Conservation (phyloP, 345 rosid genomes). For the Limnanthes douglasii region DNA sequence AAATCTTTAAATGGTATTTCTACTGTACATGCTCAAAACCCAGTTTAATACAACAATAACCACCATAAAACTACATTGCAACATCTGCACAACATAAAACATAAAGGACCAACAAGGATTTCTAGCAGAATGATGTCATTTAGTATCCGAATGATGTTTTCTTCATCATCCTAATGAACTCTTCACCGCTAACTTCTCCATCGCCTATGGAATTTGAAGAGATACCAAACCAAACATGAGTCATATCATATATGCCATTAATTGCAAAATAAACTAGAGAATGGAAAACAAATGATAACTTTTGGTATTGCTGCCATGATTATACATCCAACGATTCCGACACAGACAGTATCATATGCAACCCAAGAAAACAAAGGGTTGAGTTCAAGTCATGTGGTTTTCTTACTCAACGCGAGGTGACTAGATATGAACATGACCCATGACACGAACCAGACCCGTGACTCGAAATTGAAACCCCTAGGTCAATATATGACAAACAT, state of each 20-base stretch:
- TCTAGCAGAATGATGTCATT: slow-evolving; percentile 1
- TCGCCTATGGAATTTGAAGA: slow-evolving; percentile 30
- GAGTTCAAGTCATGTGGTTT: too few species aligned
- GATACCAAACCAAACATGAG: background rate
- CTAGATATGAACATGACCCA: too few species aligned
- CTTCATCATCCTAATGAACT: slow-evolving; percentile 71
- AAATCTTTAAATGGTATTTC: too few species aligned
- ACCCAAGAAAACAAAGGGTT: too few species aligned
- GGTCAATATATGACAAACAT: too few species aligned
- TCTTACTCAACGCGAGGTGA: too few species aligned
- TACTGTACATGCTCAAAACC: background rate
- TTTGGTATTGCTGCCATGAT: too few species aligned
- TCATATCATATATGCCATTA: too few species aligned
- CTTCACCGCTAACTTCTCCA: slow-evolving; percentile 55
- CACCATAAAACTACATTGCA: background rate
- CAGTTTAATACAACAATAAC: background rate
- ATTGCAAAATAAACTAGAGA: background rate
- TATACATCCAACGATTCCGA: too few species aligned
- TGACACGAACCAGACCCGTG: too few species aligned
- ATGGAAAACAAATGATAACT: background rate
- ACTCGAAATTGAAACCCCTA: too few species aligned
- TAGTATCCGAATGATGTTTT: slow-evolving; percentile 42
- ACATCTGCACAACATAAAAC: background rate
- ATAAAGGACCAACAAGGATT: slow-evolving; percentile 2
- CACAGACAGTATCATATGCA: too few species aligned